Percentiles rank a stretch among this genome's conserved stretches.
Conservation (phyloP, 371 early-diverging fungal species). For the Mortierella sp. region DNA sequence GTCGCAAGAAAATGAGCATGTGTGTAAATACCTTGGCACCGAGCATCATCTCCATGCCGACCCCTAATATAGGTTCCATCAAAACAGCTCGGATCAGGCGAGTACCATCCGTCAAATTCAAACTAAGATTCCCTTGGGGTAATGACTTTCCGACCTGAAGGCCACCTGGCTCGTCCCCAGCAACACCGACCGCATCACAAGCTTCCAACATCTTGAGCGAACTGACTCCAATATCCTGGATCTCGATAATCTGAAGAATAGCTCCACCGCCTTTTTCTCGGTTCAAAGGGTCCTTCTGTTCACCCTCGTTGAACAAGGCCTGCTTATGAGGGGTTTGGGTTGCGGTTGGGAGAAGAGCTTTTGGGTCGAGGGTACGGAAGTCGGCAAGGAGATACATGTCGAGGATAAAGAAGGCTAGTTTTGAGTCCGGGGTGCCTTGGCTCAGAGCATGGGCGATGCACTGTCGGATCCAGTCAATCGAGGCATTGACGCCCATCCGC, state of each 20-base stretch:
- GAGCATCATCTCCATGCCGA: conserved; percentile 54
- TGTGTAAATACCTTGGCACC: conserved; percentile 47
- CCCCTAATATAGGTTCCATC: conserved; percentile 37
- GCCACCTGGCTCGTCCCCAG: conserved; percentile 43
- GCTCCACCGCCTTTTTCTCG: conserved; percentile 26
- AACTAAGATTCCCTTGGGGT: conserved; percentile 23
- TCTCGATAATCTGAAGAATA: conserved; percentile 46
- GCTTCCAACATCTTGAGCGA: conserved; percentile 45
- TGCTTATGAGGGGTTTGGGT: conserved; percentile 44
- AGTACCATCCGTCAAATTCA: conserved; percentile 51
- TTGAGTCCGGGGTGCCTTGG: conserved; percentile 16
- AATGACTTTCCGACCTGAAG: conserved; percentile 31
- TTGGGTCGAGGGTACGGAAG: conserved; percentile 41
- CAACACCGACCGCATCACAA: conserved; percentile 36
- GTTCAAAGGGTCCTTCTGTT: background rate
- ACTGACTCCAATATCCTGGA: conserved; percentile 47
- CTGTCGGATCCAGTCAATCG: conserved; percentile 53
- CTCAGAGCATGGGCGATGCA: conserved; percentile 35
- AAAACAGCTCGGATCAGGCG: conserved; percentile 36
- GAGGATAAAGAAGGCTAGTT: conserved; percentile 30
- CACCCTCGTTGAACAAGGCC: conserved; percentile 17
- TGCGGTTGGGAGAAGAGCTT: conserved; percentile 32
- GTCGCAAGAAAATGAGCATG: background rate
- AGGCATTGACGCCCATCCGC: conserved; percentile 49
- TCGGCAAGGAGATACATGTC: conserved; percentile 56